A percentile compares a stretch with the other conserved stretches of the same genome.
phyloP scores from a whole-genome alignment of 257 asterid species.

The Avicennia marina region DNA sequence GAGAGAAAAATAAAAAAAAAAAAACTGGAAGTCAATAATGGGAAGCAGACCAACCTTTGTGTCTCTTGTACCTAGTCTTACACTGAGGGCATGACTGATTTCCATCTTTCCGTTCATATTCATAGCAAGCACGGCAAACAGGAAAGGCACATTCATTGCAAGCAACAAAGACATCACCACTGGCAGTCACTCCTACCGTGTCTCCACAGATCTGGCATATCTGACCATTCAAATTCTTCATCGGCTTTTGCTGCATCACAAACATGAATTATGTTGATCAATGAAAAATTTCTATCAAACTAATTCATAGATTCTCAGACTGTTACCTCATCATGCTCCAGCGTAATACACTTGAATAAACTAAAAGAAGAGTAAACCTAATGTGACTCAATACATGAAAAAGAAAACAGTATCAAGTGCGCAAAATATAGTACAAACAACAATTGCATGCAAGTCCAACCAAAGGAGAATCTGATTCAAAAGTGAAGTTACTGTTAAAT shows the following conservation, averaged over 20 bases:
- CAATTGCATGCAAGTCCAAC: too few species aligned
- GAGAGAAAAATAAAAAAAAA: not conserved
- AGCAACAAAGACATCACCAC: constrained; percentile 80
- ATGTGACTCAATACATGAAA: too few species aligned
- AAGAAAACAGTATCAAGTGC: too few species aligned
- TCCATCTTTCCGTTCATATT: constrained; percentile 90
- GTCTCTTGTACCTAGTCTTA: constrained; percentile 86
- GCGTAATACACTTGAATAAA: too few species aligned
- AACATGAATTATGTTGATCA: constrained; percentile 12
- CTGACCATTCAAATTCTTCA: constrained; percentile 61
- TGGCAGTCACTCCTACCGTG: constrained; percentile 55
- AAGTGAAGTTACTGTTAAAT: not conserved
- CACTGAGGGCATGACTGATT: constrained; percentile 88
- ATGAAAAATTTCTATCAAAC: constrained; percentile 13
- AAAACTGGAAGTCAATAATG: too few species aligned
- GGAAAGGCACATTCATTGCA: constrained; percentile 96
- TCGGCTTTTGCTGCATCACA: constrained; percentile 61
- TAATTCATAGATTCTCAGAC: not conserved
- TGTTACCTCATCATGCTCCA: constrained; percentile 9
- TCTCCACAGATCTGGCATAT: constrained; percentile 93
- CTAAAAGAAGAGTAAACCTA: too few species aligned
- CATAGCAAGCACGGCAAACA: constrained; percentile 89
- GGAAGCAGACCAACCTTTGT: constrained; percentile 48
- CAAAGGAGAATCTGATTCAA: not conserved
- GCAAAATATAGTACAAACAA: too few species aligned